Base-by-base conservation (phyloP, 441 rosid species). In the Sinapis alba region DNA sequence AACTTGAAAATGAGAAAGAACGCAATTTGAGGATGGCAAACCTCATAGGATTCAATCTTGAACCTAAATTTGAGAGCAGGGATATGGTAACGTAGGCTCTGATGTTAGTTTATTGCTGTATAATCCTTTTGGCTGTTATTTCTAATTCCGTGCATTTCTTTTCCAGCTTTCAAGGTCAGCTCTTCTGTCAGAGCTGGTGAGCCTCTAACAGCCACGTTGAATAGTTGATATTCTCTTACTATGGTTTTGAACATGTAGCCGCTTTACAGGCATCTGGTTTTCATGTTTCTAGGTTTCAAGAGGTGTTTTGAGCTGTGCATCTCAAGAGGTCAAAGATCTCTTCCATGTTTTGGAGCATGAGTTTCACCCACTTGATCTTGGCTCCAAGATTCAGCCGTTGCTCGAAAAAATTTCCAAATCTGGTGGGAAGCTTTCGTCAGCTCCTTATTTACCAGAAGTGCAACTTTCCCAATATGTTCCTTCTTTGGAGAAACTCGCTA, bases 321-420 rank as follows among this genome's bases (percentile, higher is more conserved):
- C 86, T 30, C 99, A 90, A 79, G 99, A 96, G 81, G 98, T 94
- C 34, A 96, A 96, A 78, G 99, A 96, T 81, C 91, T 94, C 36
- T 94, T 89, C 83, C 85, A 91, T 85, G 86, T 94, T 72, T 77
- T 96, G 73, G 99, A 96, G 86, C 91, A 92, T 68, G 98, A 92
- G 60, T 92, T 91, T 81, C 87, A 86, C 47, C 96, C 98, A 8
- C 80, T 93, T 32, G 96, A 94, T 83, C 93, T 92, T 73, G 92
- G 96, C 8, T 81, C 85, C 19, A 94, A 87, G 84, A 82, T 86
- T 59, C 97, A 90, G 72, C 98, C 98, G 10, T 63, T 92, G 75
- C 77, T 96, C 76, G 68, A 86, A 62, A 96, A 86, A 81, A 78
- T 92, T 20, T 92, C 98, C 9, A 96, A 90, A 83, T 76, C 89